phyloP scores from a whole-genome alignment of 2,329 filamentous ascomycete species.

The Beauveria bassiana region DNA sequence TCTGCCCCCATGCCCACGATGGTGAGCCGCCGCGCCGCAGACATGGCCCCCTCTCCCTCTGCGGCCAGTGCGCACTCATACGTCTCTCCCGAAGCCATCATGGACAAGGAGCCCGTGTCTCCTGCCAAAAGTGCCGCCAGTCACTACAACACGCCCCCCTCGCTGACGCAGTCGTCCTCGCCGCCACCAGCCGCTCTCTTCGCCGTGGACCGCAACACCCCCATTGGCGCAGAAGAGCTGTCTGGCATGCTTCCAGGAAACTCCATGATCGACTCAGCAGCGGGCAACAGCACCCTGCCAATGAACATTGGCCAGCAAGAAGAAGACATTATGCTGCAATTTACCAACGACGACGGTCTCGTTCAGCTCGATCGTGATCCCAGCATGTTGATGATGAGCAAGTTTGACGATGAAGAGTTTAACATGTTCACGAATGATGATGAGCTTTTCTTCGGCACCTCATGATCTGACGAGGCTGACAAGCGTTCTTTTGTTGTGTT shows the following conservation, averaged over 20 bases:
- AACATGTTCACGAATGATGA: slow-evolving; percentile 45
- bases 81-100: slow-evolving; percentile 39
- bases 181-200: slow-evolving; percentile 47
- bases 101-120: slow-evolving; percentile 34
- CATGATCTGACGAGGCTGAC: slow-evolving; percentile 16
- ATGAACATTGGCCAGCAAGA: slow-evolving; percentile 28
- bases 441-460: slow-evolving; percentile 43
- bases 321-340: slow-evolving; percentile 26
- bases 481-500: slow-evolving; percentile 10
- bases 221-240: slow-evolving; percentile 23
- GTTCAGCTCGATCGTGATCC: slow-evolving; percentile 38
- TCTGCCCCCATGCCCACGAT: slow-evolving; percentile 36
- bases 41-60: slow-evolving; percentile 33
- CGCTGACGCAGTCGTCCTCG: slow-evolving; percentile 53
- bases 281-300: slow-evolving; percentile 26
- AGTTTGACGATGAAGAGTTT: slow-evolving; percentile 45
- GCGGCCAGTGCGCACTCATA: slow-evolving; percentile 32
- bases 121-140: slow-evolving; percentile 44
- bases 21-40: slow-evolving; percentile 19
- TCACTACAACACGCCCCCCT: slow-evolving; percentile 50
- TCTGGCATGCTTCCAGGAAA: slow-evolving; percentile 22
- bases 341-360: slow-evolving; percentile 28
- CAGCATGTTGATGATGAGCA: slow-evolving; percentile 42
- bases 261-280: slow-evolving; percentile 25
- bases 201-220: slow-evolving; percentile 34